Conservation (phyloP, 2,329 filamentous ascomycete species). For the Fusarium sp. region DNA sequence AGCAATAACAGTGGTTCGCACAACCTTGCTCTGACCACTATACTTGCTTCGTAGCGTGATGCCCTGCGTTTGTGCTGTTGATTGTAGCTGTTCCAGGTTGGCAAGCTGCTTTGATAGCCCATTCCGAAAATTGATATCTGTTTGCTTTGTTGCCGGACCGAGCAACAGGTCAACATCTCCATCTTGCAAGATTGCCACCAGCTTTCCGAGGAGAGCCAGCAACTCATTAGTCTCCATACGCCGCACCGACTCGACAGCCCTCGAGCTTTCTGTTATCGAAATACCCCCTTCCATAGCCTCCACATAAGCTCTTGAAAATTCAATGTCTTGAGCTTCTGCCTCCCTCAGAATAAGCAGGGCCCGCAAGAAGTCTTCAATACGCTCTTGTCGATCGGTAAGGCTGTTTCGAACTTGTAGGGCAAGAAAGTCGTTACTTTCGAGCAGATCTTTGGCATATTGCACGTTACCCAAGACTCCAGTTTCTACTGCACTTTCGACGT, state of each 20-base stretch:
- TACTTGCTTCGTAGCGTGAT: conserved; percentile 78
- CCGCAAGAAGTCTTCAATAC: conserved; percentile 60
- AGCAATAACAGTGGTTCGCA: conserved; percentile 82
- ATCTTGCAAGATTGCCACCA: conserved; percentile 48
- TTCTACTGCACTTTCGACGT: conserved; percentile 63
- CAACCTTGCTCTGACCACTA: conserved; percentile 75
- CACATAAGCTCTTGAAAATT: conserved; percentile 71
- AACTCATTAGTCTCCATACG: conserved; percentile 61
- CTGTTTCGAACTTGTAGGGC: conserved; percentile 55
- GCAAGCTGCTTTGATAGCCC: conserved; percentile 58
- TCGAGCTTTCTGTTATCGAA: conserved; percentile 62
- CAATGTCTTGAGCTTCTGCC: conserved; percentile 52
- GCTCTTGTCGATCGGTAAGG: conserved; percentile 52
- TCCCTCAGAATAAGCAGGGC: conserved; percentile 61
- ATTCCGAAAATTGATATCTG: conserved; percentile 50
- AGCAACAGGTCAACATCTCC: conserved; percentile 56
- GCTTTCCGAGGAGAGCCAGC: conserved; percentile 43
- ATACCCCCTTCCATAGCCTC: conserved; percentile 70
- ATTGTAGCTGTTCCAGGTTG: conserved; percentile 61
- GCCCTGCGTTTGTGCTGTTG: conserved; percentile 58
- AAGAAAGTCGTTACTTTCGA: conserved; percentile 71
- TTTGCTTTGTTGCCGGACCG: conserved; percentile 48
- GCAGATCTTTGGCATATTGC: conserved; percentile 58
- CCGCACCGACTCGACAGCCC: conserved; percentile 69
- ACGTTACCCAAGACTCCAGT: conserved; percentile 58